Conservation (phyloP, 768 basidiomycete species). For the Strobilomyces dryophilus region DNA sequence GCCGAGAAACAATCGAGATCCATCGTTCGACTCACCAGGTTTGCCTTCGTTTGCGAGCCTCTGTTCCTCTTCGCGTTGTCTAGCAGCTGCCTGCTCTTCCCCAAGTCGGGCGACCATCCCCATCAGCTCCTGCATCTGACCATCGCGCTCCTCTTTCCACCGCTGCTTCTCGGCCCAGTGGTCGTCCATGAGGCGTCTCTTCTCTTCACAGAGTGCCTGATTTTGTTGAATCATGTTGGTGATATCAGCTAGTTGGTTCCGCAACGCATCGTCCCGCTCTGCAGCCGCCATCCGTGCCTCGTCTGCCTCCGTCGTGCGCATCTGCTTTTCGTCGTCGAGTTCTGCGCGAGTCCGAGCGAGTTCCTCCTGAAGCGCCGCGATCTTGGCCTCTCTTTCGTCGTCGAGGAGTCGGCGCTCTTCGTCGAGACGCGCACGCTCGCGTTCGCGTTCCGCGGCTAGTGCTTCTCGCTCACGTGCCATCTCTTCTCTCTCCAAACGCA, state of each 20-base stretch:
- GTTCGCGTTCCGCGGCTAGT: slow-evolving; percentile 51
- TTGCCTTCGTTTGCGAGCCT: slow-evolving; percentile 48
- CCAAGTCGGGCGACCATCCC: slow-evolving; percentile 59
- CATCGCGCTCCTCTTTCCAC: slow-evolving; percentile 57
- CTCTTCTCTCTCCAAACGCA: slow-evolving; percentile 58
- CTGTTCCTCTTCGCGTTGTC: slow-evolving; percentile 48
- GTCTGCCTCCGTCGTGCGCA: slow-evolving; percentile 53
- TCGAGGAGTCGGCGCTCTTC: slow-evolving; percentile 44
- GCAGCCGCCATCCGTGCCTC: slow-evolving; percentile 58
- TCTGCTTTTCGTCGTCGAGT: slow-evolving; percentile 58
- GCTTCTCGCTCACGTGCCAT: slow-evolving; percentile 51
- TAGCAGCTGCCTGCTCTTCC: slow-evolving; percentile 51
- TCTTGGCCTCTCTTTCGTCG: slow-evolving; percentile 52
- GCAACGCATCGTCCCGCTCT: slow-evolving; percentile 59
- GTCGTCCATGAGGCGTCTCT: slow-evolving; percentile 56
- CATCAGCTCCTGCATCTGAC: slow-evolving; percentile 50
- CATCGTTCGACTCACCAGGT: slow-evolving; percentile 45
- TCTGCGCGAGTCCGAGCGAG: slow-evolving; percentile 53
- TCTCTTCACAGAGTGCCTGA: slow-evolving; percentile 51
- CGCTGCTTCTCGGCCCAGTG: slow-evolving; percentile 60
- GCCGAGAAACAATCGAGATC: not conserved
- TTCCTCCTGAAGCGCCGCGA: slow-evolving; percentile 60
- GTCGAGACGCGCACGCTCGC: slow-evolving; percentile 44
- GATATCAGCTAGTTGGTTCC: slow-evolving; percentile 63
- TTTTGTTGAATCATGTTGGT: slow-evolving; percentile 72